Evolutionary conservation across 2,329 filamentous ascomycete species (phyloP), one percentile per base, ranked within the genome.

Genomic region (Phaeosphaeriaceae sp.): DNA sequence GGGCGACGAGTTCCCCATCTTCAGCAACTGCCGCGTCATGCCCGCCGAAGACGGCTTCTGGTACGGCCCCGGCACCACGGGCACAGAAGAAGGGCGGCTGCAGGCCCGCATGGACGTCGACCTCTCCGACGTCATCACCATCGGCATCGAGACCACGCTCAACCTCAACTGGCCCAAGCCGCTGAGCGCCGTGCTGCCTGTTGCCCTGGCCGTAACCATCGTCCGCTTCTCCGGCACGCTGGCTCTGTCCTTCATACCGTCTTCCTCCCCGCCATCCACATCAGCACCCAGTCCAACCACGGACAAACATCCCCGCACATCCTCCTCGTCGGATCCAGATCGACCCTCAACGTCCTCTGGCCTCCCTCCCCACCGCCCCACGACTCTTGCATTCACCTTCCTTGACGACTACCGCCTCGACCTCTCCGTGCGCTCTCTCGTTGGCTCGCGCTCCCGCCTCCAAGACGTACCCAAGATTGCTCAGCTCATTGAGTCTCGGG

Each of bases 71-170:
- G 80, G 55, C 76, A 84, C 84, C 20, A 56, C 64, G 15, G 80
- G 84, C 61, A 82, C 82, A 33, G 86, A 87, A 53, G 92, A 92
- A 21, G 90, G 90, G 0, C 85, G 93, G 41, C 82, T 99, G 20
- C 95, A 99, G 77, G 95, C 95, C 0, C 84, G 93, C 58, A 96
- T 99, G 91, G 95, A 99, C 77, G 93, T 99, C 36, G 95, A 99
- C 76, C 81, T 99, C 57, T 95, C 91, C 78, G 95, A 99, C 78
- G 93, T 97, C 78, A 92, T 99, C 58, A 99, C 95, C 0, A 83
- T 99, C 53, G 95, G 93, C 0, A 85, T 99, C 24, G 95, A 99
- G 81, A 99, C 95, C 2, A 97, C 95, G 69, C 82, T 99, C 61
- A 84, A 97, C 48, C 85, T 99, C 55, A 99, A 99, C 78, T 99